Percentiles rank a stretch among this genome's conserved stretches.
phyloP scores from a whole-genome alignment of 2,329 filamentous ascomycete species.

The Lasiodiplodia citricola region DNA sequence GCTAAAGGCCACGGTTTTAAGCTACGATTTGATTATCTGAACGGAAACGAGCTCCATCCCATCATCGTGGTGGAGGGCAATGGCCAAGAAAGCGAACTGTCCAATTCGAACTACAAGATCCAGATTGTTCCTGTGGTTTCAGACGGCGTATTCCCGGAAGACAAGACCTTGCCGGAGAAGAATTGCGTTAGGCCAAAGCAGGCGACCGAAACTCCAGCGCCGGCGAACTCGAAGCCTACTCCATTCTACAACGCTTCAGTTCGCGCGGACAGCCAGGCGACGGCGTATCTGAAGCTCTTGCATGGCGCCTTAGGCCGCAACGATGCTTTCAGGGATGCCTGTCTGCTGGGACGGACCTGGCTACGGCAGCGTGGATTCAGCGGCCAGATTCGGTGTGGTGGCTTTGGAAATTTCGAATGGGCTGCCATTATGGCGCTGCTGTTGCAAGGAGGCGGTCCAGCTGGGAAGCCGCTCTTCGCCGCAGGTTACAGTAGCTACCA shows the following conservation, averaged over 20 bases:
- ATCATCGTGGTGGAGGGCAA: constrained; percentile 59
- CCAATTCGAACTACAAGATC: constrained; percentile 54
- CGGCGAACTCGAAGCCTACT: constrained; percentile 57
- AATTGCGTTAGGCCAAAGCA: constrained; percentile 69
- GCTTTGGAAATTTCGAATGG: constrained; percentile 95
- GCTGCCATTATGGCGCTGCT: constrained; percentile 78
- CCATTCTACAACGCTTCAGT: constrained; percentile 90
- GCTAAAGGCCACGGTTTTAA: constrained; percentile 60
- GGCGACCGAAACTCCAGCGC: constrained; percentile 46
- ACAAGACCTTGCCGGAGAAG: constrained; percentile 72
- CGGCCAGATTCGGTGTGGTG: constrained; percentile 72
- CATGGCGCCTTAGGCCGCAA: constrained; percentile 73
- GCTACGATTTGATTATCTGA: constrained; percentile 67
- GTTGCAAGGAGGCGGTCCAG: constrained; percentile 75
- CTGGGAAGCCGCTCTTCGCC: constrained; percentile 74
- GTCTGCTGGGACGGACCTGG: constrained; percentile 86
- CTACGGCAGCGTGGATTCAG: constrained; percentile 84
- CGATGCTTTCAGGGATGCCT: constrained; percentile 78
- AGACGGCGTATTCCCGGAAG: constrained; percentile 69
- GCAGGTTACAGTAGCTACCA: constrained; percentile 87
- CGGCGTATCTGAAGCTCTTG: constrained; percentile 76
- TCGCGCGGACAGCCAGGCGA: constrained; percentile 75
- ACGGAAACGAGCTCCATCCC: constrained; percentile 79
- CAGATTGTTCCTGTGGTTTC: constrained; percentile 78
- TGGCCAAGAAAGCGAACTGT: constrained; percentile 44